Evolutionary conservation across 805 yeast genomes (phyloP).

Genomic region (Kurtzmaniella fragi): DNA sequence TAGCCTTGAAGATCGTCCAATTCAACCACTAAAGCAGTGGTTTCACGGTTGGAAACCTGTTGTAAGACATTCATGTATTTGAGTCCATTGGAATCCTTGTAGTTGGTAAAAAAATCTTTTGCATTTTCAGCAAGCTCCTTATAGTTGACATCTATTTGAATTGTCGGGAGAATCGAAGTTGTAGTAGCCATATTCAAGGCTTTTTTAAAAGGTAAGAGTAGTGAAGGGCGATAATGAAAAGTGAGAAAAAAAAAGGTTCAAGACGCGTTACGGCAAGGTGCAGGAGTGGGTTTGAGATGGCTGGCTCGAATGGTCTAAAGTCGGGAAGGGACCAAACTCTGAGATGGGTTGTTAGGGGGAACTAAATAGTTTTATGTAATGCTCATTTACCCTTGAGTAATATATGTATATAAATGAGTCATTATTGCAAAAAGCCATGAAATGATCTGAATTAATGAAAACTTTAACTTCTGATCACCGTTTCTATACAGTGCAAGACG

Average conservation of each 20-base stretch:
- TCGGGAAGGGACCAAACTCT: too few relatives aligned
- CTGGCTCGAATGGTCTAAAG: not conserved
- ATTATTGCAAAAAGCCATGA: too few relatives aligned
- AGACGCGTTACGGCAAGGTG: too few relatives aligned
- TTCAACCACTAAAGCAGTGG: conserved; percentile 63
- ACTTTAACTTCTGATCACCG: too few relatives aligned
- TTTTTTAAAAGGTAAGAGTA: not conserved
- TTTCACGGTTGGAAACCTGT: conserved; percentile 78
- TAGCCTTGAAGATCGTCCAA: conserved; percentile 77
- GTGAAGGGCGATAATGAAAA: too few relatives aligned
- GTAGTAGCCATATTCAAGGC: conserved; percentile 18
- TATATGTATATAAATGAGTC: too few relatives aligned
- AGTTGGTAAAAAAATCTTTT: conserved; percentile 64
- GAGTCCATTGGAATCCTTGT: conserved; percentile 50
- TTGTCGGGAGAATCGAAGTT: conserved; percentile 47
- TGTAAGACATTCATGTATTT: conserved; percentile 77
- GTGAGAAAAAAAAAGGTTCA: too few relatives aligned
- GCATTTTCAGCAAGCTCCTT: conserved; percentile 53
- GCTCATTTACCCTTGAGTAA: too few relatives aligned
- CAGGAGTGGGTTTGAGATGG: not conserved
- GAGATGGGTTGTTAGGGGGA: too few relatives aligned
- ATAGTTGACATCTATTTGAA: conserved; percentile 71
- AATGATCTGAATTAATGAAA: too few relatives aligned
- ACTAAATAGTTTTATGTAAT: too few relatives aligned
- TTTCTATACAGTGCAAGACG: too few relatives aligned